Percentiles rank a stretch among this genome's conserved stretches.
Evolutionary conservation across 371 early-diverging fungal species (phyloP).

Genomic region (Zopfochytrium polystomum): DNA sequence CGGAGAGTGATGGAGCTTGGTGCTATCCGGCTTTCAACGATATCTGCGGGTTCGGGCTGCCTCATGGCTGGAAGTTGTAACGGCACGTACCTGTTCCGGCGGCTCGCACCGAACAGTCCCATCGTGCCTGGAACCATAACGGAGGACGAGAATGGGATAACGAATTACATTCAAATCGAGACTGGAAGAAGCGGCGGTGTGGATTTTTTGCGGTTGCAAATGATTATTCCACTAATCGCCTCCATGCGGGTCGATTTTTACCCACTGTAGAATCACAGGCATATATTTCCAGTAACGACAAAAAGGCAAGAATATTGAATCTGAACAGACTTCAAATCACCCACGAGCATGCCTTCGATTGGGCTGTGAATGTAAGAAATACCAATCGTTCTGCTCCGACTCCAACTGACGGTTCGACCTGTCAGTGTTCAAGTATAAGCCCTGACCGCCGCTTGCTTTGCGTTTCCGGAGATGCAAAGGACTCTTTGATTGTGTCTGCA

Average conservation of each 20-base stretch:
- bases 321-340: slow-evolving; percentile 41
- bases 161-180: slow-evolving; percentile 61
- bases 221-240: no score
- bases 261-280: slow-evolving; percentile 23
- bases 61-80: slow-evolving; percentile 57
- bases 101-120: slow-evolving; percentile 20
- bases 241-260: background rate
- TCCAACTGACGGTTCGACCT: no score
- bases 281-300: slow-evolving; percentile 64
- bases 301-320: slow-evolving; percentile 53
- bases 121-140: slow-evolving; percentile 41
- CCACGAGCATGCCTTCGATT: slow-evolving; percentile 46
- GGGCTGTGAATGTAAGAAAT: slow-evolving; percentile 66
- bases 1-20: slow-evolving; percentile 50
- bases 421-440: slow-evolving; percentile 63
- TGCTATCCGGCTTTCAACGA: slow-evolving; percentile 27
- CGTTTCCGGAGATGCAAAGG: slow-evolving; percentile 70
- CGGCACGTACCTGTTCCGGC: slow-evolving; percentile 48
- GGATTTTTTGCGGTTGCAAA: background rate
- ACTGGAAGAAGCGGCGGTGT: slow-evolving; percentile 39
- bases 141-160: slow-evolving; percentile 51
- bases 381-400: no score
- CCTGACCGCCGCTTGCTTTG: slow-evolving; percentile 65
- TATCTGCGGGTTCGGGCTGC: slow-evolving; percentile 41
- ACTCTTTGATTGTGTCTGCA: slow-evolving; percentile 58